Base-by-base conservation (phyloP, 2,329 filamentous ascomycete species). In the Aotearoamyces nothofagi region DNA sequence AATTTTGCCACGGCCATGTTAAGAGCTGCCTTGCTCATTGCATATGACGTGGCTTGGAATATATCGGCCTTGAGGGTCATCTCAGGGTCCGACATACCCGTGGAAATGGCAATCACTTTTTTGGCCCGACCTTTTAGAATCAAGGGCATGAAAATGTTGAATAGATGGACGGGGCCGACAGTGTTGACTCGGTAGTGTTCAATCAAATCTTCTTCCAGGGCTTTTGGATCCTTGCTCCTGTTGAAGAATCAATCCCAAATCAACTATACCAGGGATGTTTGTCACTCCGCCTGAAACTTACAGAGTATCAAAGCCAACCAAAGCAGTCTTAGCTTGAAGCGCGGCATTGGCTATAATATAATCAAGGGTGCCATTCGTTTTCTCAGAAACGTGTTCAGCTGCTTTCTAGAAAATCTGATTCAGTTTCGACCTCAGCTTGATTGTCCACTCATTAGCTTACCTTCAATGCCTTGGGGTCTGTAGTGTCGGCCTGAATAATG, bases 1-100 rank as follows among this genome's bases (percentile, higher is more conserved):
- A 58, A 70, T 45, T 73, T 72, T 39, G 61, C 60, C 1, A 65
- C 46, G 2, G 55, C 52, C n/a, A 60, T 43, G 38, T 73, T 73
- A 20, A 65, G 15, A 1, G 60, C 69, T 0, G 56, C 63, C 41
- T 70, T 68, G 43, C 51, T 59, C 15, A 56, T 54, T 1, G 61
- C 35, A 37, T 73, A 73, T 0, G 57, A 41, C 0, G 48, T 35
- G 1, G 39, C 38, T 2, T 48, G 27, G 1, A 50, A 46, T 23
- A 69, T 36, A 0, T 54, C 51, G 15, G 40, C 44, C 0, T 58
- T 33, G 11, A 48, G 50, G 32, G 51, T 55, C 2, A 65, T 32
- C 3, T 63, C 56, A 0, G 52, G 11, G 33, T 70, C 66, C 0
- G 57, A 58, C 24, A 55, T 35, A 14, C 63, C 66, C 0, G 44